These are phyloP conservation scores for Linnemannia schmuckeri DNA, from an alignment of 192 early-diverging fungal genomes.

Conservation along the genomic window DNA sequence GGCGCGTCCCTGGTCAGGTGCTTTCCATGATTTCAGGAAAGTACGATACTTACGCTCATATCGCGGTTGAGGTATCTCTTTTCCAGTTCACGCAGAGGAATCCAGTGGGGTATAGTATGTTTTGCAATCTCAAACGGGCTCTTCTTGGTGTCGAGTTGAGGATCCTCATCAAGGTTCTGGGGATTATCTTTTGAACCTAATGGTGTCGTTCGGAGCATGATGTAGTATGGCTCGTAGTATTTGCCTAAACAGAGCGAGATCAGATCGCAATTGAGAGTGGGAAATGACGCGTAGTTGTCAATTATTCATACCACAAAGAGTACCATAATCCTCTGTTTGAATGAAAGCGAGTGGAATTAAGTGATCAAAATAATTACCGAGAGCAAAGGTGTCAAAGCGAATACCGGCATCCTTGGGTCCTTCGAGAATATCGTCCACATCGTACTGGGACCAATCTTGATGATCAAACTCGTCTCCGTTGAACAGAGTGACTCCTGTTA, in stretches of 20 bases:
- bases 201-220: constrained; percentile 44
- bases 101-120: constrained; percentile 66
- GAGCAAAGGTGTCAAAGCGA: constrained; percentile 65
- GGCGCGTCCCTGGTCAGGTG: neutral
- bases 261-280: neutral
- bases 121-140: constrained; percentile 33
- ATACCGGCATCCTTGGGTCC: constrained; percentile 54
- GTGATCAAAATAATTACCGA: constrained; percentile 27
- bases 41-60: constrained; percentile 43
- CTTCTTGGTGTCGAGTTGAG: neutral
- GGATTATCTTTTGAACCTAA: neutral
- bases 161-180: neutral
- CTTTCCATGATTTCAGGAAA: neutral
- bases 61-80: constrained; percentile 58
- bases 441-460: neutral
- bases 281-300: neutral
- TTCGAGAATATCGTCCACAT: constrained; percentile 6
- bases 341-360: too few relatives aligned
- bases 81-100: constrained; percentile 54
- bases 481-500: constrained; percentile 48
- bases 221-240: constrained; percentile 65
- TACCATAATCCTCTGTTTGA: neutral
- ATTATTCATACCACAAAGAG: neutral
- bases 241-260: constrained; percentile 22
- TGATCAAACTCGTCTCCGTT: constrained; percentile 28